Base-by-base conservation (phyloP, 75 land plant species). In the Azolla pinnata region DNA sequence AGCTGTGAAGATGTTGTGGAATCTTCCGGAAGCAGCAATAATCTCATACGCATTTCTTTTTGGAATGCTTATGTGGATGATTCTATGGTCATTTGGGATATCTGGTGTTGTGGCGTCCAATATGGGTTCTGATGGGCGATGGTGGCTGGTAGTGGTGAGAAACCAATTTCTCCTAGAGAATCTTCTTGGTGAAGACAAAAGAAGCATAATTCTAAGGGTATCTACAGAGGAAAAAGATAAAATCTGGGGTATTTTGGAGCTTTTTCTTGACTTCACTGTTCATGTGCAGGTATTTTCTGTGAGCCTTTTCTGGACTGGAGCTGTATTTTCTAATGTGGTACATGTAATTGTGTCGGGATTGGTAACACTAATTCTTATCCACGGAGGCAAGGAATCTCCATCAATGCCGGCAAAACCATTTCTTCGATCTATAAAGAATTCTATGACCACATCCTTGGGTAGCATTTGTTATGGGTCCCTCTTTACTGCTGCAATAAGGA, bases 401-500 rank as follows among this genome's bases (percentile, higher is more conserved):
- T 57, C 86, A 62, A 75, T 86, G 79, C 92, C 92, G 44, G 66
- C 78, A 19, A 84, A 74, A 4, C 82, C 85, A 33, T 45, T 85
- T 47, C 23, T 75, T 56, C 77, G 75, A 44, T 74, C 86, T 32
- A 56, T 82, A 18, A 67, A 63, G 8, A 67, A 85, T 75, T 83
- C 95, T 44, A 52, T 79, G 32, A 85, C 86, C 38, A 88, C 95
- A 31, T 88, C 95, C 32, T 74, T 88, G 56, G 95, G 95, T 1
- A 88, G 95, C 69, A 85, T 88, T 45, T 88, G 95, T 67, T 88
- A 88, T 76, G 95, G 95, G 21, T 88, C 95, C 57, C 81, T 88
- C 20, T 85, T 88, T 48, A 88, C 95, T 35, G 95, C 95, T 51
- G 85, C 83, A 12, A 85, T 88, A 25, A 72, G 95, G 17, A 85